Evolutionary conservation across 306 rosid species (phyloP), one percentile per base, ranked within the genome.

Genomic region (Echinosophora koreensis): DNA sequence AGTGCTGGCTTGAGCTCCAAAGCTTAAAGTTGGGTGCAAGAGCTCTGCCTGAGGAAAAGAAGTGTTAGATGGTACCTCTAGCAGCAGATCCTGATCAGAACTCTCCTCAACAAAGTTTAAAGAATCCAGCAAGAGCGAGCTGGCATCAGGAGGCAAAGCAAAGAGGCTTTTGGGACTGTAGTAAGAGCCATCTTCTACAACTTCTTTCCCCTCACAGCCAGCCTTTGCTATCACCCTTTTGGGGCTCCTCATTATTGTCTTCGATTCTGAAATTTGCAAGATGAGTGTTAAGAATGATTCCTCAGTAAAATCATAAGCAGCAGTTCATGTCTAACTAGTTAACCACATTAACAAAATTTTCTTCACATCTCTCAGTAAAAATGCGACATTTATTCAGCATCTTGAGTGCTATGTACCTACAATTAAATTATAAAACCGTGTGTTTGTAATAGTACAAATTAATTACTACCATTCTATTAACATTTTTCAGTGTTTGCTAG

Each of bases 11-110:
- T 88, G 94, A 69, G 90, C 90, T 67, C 86, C 92, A 74, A 81
- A 86, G 83, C 78, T 85, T 74, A 69, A 35, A 39, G 85, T 62
- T 41, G 96, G 96, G 54, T 62, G 87, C 63, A 92, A 83, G 16
- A 96, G 98, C 84, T 96, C 98, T 62, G 99, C 99, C 80, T 91
- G 90, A 4, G 97, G 94, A 64, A 92, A 96, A 37, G 94, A 92
- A 76, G 87, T 87, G 32, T 96, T 88, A 27, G 92, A 91, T 14
- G 98, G 96, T 71, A 96, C 90, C 18, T 96, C 97, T 54, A 96
- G 83, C 76, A 96, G 90, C 37, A 96, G 81, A 76, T 86, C 97
- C 66, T 89, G 98, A 66, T 91, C 98, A 71, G 85, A 86, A 83
- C 86, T 89, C 51, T 90, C 96, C 76, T 81, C 96, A 0, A 75